phyloP scores from a whole-genome alignment of 257 asterid genomes.

The Ilex aquifolium region DNA sequence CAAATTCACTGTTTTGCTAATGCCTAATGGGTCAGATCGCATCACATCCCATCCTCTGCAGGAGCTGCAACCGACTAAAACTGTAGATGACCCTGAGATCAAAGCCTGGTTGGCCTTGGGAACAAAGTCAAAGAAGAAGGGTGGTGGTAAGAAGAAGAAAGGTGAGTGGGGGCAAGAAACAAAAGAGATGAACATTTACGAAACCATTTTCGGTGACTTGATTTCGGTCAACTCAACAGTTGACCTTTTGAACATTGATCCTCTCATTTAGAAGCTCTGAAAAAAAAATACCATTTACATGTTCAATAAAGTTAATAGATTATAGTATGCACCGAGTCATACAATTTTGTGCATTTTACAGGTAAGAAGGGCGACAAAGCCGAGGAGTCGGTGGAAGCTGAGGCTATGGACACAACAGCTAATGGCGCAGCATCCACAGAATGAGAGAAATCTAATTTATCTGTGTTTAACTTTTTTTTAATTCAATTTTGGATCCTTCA shows the following conservation, averaged over 20 bases:
- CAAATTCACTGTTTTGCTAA: slow-evolving; percentile 79
- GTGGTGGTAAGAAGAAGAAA: slow-evolving; percentile 97
- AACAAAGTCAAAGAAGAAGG: slow-evolving; percentile 78
- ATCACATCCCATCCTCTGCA: slow-evolving; percentile 81
- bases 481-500: too few species aligned
- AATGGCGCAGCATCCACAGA: slow-evolving; percentile 17
- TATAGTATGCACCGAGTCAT: too few species aligned
- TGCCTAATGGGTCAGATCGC: slow-evolving; percentile 95
- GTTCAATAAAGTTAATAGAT: too few species aligned
- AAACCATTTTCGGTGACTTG: too few species aligned
- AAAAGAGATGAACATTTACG: too few species aligned
- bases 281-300: too few species aligned
- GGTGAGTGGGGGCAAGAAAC: slow-evolving; percentile 32
- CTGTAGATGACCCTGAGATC: slow-evolving; percentile 59
- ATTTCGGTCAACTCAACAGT: too few species aligned
- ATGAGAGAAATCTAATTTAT: too few species aligned
- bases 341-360: slow-evolving; percentile 4
- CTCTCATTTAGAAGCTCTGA: too few species aligned
- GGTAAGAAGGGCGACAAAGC: slow-evolving; percentile 67
- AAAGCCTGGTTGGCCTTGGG: slow-evolving; percentile 77
- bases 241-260: too few species aligned
- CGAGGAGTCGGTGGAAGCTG: slow-evolving; percentile 38
- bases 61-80: slow-evolving; percentile 66
- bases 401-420: slow-evolving; percentile 29
- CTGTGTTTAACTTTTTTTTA: too few species aligned